A percentile compares a stretch with the other conserved stretches of the same genome.
Evolutionary conservation across 1,284 basidiomycete genomes (phyloP).

Genomic region (Phellinidium pouzarii): DNA sequence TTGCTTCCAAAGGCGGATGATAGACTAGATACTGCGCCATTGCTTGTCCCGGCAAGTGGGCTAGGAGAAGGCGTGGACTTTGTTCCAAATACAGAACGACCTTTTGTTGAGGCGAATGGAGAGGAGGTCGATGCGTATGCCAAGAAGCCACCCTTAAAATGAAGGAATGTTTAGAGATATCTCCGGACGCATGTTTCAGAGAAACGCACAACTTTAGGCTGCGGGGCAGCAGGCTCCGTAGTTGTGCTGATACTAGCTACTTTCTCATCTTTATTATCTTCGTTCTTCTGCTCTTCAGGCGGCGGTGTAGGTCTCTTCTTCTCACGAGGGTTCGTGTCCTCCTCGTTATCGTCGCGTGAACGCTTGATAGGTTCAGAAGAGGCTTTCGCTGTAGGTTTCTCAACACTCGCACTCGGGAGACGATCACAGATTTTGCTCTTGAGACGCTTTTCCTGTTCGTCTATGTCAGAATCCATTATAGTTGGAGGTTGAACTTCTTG

Average conservation of each 20-base stretch:
- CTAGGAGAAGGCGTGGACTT: constrained; percentile 17
- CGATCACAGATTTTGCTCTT: constrained; percentile 56
- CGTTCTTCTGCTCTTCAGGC: constrained; percentile 21
- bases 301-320: constrained; percentile 18
- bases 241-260: constrained; percentile 29
- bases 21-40: constrained; percentile 14
- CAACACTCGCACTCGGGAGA: constrained; percentile 28
- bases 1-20: constrained; percentile 13
- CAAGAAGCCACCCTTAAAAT: constrained; percentile 16
- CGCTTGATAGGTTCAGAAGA: constrained; percentile 27
- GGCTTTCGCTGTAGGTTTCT: constrained; percentile 17
- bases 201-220: constrained; percentile 15
- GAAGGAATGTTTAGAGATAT: background rate
- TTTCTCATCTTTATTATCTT: constrained; percentile 22
- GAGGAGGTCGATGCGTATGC: constrained; percentile 17
- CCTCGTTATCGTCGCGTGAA: constrained; percentile 28
- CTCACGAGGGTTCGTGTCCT: constrained; percentile 28
- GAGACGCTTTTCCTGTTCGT: constrained; percentile 49
- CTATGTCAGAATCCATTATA: constrained; percentile 27
- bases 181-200: background rate
- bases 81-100: constrained; percentile 16
- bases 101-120: constrained; percentile 18
- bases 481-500: background rate
- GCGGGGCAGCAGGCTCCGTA: constrained; percentile 30
- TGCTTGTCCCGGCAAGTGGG: constrained; percentile 17